phyloP scores from a whole-genome alignment of 495 filamentous ascomycete species.

The Paragyromitra xinjiangensis region DNA sequence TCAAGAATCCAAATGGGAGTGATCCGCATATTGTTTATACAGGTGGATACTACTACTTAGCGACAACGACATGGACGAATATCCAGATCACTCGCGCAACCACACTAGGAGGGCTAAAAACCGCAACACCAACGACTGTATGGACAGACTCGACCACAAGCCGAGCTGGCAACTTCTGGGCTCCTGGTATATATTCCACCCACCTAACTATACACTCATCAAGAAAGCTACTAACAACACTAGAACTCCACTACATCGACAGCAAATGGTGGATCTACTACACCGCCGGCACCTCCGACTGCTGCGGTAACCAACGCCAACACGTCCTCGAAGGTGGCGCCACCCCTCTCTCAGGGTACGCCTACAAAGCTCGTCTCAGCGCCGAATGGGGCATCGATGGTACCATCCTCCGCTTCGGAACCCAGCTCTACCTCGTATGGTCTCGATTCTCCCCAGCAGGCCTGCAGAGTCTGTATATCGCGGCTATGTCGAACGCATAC shows the following conservation, averaged over 20 bases:
- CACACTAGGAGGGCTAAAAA: conserved; percentile 63
- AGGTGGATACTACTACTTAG: conserved; percentile 65
- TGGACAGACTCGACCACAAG: conserved; percentile 59
- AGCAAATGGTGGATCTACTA: conserved; percentile 64
- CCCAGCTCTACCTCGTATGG: conserved; percentile 62
- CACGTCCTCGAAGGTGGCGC: conserved; percentile 58
- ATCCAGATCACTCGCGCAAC: conserved; percentile 63
- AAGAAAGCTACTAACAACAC: neutral
- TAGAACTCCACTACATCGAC: conserved; percentile 62
- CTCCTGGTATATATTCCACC: conserved; percentile 60
- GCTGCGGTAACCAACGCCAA: conserved; percentile 56
- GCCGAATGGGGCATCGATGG: conserved; percentile 64
- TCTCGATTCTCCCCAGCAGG: conserved; percentile 61
- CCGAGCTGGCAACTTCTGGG: conserved; percentile 66
- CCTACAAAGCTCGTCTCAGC: conserved; percentile 59
- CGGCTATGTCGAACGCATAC: conserved; percentile 57
- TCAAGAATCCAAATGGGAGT: conserved; percentile 43
- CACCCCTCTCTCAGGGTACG: conserved; percentile 45
- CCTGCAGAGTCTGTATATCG: conserved; percentile 64
- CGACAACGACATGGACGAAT: conserved; percentile 62
- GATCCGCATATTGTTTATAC: conserved; percentile 64
- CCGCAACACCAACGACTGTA: conserved; percentile 61
- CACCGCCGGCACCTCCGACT: conserved; percentile 51
- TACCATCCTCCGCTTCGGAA: conserved; percentile 59
- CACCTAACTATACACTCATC: too few species aligned